Base-by-base conservation (phyloP, 116 monocot genomes). In the Dioscorea cayenensis region DNA sequence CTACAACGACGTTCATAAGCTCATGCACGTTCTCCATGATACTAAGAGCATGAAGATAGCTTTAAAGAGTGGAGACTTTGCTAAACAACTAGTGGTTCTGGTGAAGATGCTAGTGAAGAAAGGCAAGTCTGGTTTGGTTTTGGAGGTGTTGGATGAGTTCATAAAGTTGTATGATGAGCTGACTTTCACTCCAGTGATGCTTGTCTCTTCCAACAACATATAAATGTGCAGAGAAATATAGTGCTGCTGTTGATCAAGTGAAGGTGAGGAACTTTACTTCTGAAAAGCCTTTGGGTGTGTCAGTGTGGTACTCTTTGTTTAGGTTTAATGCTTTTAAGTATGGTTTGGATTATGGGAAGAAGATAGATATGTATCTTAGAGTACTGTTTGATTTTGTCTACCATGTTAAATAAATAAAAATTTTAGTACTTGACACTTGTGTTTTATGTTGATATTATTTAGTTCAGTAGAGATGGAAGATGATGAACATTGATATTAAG, bases 71-170 rank as follows among this genome's bases (percentile, higher is more conserved):
- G 78, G 76, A 3, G 80, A 78, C 38, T 68, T 80, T 52, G 36
- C 64, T 58, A 67, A 29, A 52, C 76, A 77, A 23, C 22, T 92
- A 77, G 88, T 73, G 68, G 81, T 72, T 60, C 50, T 88, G 77
- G 75, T 84, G 71, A 77, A 67, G 82, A 79, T 86, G 85, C 76
- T 92, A 69, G 84, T 78, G 73, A 59, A 68, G 71, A 92, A 80
- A 81, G 86, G 86, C 49, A 86, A 76, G 80, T 82, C 63, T 29
- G 80, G 77, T 66, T n/a, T 84, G 79, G 78, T 88, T 22, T 79
- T 52, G 14, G 86, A 89, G 79, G 92, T 88, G 68, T 69, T 84
- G 86, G 85, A 69, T 48, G 89, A 92, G 77, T 82, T 92, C 51
- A 73, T 38, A 55, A 81, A 77, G 77, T 13, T 68, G 68, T 72